A percentile compares a stretch with the other conserved stretches of the same genome.
Conservation (phyloP, 2,329 filamentous ascomycete genomes). For the Exophiala oligosperma region DNA sequence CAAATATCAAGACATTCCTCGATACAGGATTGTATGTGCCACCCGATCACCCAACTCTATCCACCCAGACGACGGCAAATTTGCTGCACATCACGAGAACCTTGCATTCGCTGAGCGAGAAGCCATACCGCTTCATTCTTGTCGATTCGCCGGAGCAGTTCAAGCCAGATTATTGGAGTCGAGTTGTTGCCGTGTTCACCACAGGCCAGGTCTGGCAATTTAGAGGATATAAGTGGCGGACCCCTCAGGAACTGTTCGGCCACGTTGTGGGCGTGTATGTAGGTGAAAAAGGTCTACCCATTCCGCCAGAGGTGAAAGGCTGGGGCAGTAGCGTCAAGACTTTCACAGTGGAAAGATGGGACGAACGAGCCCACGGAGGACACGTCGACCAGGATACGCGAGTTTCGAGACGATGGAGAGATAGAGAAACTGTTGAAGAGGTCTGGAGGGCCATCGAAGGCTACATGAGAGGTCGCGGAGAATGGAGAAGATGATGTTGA, state of each 20-base stretch:
- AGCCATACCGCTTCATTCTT: slow-evolving; percentile 87
- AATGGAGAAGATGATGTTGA: slow-evolving; percentile 25
- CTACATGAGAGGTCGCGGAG: slow-evolving; percentile 78
- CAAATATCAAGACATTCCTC: slow-evolving; percentile 93
- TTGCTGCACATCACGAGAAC: slow-evolving; percentile 83
- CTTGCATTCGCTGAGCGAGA: slow-evolving; percentile 60
- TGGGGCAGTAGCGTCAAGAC: slow-evolving; percentile 85
- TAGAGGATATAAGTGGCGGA: slow-evolving; percentile 95
- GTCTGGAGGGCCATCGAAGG: slow-evolving; percentile 89
- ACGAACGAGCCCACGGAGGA: slow-evolving; percentile 42
- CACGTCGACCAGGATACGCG: slow-evolving; percentile 36
- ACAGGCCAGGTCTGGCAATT: slow-evolving; percentile 99
- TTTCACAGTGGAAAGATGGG: slow-evolving; percentile 83
- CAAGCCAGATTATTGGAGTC: slow-evolving; percentile 96
- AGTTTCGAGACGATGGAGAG: slow-evolving; percentile 67
- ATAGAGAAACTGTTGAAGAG: slow-evolving; percentile 87
- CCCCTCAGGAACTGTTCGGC: slow-evolving; percentile 82
- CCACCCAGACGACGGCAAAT: slow-evolving; percentile 66
- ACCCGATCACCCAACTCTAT: slow-evolving; percentile 62
- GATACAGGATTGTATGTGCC: slow-evolving; percentile 79
- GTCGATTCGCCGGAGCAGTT: slow-evolving; percentile 93
- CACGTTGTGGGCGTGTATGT: slow-evolving; percentile 86
- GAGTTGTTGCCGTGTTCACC: slow-evolving; percentile 94
- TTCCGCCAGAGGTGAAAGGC: slow-evolving; percentile 73
- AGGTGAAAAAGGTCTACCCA: slow-evolving; percentile 82